Percentiles rank a stretch among this genome's conserved stretches.
phyloP scores from a whole-genome alignment of 108 stramenopile species.

The Cylindrotheca closterium region DNA sequence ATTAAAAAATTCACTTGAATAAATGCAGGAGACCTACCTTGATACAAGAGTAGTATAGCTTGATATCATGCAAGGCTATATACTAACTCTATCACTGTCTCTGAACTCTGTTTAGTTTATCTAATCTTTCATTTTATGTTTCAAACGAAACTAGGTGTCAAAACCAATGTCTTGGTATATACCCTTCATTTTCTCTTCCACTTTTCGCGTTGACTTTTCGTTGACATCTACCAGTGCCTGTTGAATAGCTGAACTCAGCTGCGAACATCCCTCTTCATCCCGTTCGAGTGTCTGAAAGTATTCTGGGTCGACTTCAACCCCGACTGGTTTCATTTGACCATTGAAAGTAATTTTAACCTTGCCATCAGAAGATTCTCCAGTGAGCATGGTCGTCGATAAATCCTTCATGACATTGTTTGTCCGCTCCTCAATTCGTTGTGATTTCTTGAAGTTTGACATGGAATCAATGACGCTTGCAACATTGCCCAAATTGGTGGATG shows the following conservation, averaged over 20 bases:
- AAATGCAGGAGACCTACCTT: too few relatives aligned
- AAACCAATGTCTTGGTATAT: constrained; percentile 44
- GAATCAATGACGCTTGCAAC: constrained; percentile 38
- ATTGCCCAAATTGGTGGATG: constrained; percentile 8
- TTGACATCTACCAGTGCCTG: constrained; percentile 51
- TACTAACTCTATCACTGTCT: too few relatives aligned
- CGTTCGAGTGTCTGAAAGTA: constrained; percentile 16
- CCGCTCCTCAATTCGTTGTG: constrained; percentile 37
- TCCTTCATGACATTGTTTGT: constrained; percentile 34
- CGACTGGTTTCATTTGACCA: constrained; percentile 39
- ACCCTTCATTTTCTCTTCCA: constrained; percentile 51
- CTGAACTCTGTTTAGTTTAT: too few relatives aligned
- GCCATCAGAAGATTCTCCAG: constrained; percentile 45
- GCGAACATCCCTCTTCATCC: background rate
- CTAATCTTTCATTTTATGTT: background rate
- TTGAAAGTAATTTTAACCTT: constrained; percentile 46
- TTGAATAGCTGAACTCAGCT: constrained; percentile 26
- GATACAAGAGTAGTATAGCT: too few relatives aligned
- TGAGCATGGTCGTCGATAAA: constrained; percentile 31
- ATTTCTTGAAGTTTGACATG: constrained; percentile 39
- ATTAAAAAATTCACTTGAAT: background rate
- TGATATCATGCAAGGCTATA: too few relatives aligned
- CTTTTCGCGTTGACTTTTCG: constrained; percentile 26
- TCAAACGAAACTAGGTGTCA: background rate
- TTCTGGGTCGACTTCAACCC: constrained; percentile 39